Conservation (phyloP, 345 rosid species). For the Cardiospermum halicacabum region DNA sequence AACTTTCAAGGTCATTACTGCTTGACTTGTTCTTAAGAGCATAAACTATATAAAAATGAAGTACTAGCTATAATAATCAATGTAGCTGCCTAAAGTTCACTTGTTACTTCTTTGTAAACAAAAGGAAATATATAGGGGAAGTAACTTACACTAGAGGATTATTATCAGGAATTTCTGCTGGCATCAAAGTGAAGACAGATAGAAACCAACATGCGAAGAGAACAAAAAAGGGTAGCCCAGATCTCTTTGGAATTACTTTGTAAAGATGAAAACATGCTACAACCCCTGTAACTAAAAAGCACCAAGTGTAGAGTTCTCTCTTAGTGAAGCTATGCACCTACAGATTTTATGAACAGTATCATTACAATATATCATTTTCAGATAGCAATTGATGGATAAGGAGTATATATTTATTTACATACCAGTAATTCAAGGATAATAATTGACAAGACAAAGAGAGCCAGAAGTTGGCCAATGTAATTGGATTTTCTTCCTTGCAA, state of each 20-base stretch:
- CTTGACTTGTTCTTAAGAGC: background rate
- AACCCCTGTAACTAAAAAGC: slow-evolving; percentile 61
- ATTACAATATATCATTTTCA: slow-evolving; percentile 15
- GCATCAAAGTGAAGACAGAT: slow-evolving; percentile 87
- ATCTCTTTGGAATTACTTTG: slow-evolving; percentile 67
- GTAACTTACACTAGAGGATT: slow-evolving; percentile 74
- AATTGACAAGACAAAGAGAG: slow-evolving; percentile 43
- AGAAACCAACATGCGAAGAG: slow-evolving; percentile 73
- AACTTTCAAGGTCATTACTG: background rate
- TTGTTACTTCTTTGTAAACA: background rate
- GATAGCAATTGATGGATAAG: slow-evolving; percentile 3
- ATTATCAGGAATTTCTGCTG: slow-evolving; percentile 96
- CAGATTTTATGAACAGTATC: slow-evolving; percentile 24
- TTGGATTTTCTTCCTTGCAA: slow-evolving; percentile 39
- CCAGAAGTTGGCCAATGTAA: slow-evolving; percentile 47
- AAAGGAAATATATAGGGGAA: slow-evolving; percentile 12
- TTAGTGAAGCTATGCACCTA: slow-evolving; percentile 96
- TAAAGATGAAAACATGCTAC: slow-evolving; percentile 54
- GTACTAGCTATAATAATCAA: no score
- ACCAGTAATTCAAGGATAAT: slow-evolving; percentile 82
- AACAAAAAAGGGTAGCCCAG: slow-evolving; percentile 70
- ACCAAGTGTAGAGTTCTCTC: slow-evolving; percentile 90
- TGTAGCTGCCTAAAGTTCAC: background rate
- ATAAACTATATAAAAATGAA: no score
- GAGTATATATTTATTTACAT: slow-evolving; percentile 20